These are phyloP conservation scores for Aspergillus biplanus DNA, from an alignment of 495 filamentous ascomycete species.

Conservation along the genomic window DNA sequence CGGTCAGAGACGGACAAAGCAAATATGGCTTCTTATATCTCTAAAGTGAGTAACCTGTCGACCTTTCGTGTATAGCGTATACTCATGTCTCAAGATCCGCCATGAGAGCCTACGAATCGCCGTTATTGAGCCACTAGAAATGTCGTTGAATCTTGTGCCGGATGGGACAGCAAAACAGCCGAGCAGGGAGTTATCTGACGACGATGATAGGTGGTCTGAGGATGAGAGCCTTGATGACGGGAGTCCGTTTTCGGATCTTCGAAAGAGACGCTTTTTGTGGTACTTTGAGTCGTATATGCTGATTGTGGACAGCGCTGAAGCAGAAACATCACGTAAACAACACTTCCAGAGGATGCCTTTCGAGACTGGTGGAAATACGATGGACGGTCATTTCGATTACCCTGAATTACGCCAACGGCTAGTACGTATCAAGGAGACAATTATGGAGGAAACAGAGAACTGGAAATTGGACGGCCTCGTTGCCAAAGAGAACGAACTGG, in stretches of 20 bases:
- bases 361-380: slow-evolving; percentile 74
- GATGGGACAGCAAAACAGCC: slow-evolving; percentile 48
- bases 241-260: slow-evolving; percentile 83
- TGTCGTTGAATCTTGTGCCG: slow-evolving; percentile 66
- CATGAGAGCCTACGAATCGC: slow-evolving; percentile 90
- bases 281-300: slow-evolving; percentile 86
- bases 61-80: not conserved
- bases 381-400: slow-evolving; percentile 90
- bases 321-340: slow-evolving; percentile 55
- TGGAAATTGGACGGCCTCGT: slow-evolving; percentile 74
- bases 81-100: slow-evolving; percentile 64
- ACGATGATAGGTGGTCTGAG: slow-evolving; percentile 44
- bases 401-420: slow-evolving; percentile 71
- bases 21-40: slow-evolving; percentile 77
- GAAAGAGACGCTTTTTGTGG: slow-evolving; percentile 93
- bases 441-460: slow-evolving; percentile 70
- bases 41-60: slow-evolving; percentile 62
- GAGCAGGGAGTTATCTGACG: slow-evolving; percentile 22
- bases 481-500: slow-evolving; percentile 66
- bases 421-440: slow-evolving; percentile 60
- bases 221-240: slow-evolving; percentile 44
- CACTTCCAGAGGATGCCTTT: slow-evolving; percentile 82
- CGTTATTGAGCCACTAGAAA: slow-evolving; percentile 83
- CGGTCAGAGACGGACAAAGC: slow-evolving; percentile 69
- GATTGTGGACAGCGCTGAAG: slow-evolving; percentile 60